phyloP scores from a whole-genome alignment of 202 grass and related monocot species.

The Setaria viridis region DNA sequence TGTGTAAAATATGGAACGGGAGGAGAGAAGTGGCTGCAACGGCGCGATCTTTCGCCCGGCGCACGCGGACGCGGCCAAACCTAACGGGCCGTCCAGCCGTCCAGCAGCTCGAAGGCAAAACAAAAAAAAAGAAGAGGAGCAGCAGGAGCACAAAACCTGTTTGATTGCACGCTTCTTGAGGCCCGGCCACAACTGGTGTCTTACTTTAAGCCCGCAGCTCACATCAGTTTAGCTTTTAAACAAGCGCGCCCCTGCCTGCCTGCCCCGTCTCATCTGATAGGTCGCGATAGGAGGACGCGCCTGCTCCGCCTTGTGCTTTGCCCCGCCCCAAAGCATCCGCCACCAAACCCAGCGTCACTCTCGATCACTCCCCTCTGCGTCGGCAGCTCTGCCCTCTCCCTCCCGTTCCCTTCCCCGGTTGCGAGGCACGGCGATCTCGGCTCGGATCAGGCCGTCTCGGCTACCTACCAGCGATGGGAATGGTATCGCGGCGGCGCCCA shows the following conservation, averaged over 20 bases:
- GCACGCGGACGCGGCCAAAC: too few species aligned
- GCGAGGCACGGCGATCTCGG: not conserved
- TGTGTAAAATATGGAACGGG: not conserved
- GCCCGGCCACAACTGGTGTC: slow-evolving; percentile 24
- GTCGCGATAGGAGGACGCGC: not conserved
- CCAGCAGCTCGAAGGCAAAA: too few species aligned
- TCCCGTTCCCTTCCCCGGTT: not conserved
- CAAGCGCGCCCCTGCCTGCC: not conserved
- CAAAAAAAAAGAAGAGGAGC: too few species aligned
- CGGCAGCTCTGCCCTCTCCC: not conserved
- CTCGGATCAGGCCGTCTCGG: not conserved
- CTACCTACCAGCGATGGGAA: slow-evolving; percentile 13
- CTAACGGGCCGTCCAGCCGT: too few species aligned
- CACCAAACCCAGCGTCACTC: not conserved
- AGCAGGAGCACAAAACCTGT: not conserved
- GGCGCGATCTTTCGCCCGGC: not conserved
- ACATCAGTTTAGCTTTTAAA: slow-evolving; percentile 10
- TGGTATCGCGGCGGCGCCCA: slow-evolving; percentile 20
- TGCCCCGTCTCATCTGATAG: not conserved
- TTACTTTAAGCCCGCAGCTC: slow-evolving; percentile 2
- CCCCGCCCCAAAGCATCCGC: slow-evolving; percentile 35
- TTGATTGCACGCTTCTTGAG: not conserved
- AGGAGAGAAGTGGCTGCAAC: not conserved
- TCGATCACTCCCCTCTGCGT: too few species aligned
- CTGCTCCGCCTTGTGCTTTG: slow-evolving; percentile 33